Evolutionary conservation across 257 asterid species (phyloP), one percentile per base, ranked within the genome.

Genomic region (Capsicum rhomboideum): DNA sequence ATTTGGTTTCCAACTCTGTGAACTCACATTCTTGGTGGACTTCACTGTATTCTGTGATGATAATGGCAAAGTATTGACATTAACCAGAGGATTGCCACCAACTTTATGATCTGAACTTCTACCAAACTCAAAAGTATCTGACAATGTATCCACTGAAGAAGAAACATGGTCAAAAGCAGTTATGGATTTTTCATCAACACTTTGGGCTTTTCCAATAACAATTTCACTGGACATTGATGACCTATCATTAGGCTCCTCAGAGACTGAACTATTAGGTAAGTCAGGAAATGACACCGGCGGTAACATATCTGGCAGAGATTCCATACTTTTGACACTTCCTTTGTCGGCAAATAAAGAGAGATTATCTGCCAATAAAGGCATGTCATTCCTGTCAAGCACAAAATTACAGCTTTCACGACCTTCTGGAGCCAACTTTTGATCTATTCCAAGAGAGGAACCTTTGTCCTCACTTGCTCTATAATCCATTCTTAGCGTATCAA

Each of bases 221-320:
- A 59, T 77, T 69, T 86, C 89, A 84, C 84, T 78, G 79, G 89
- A 87, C 82, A 86, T 55, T 83, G 90, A 86, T 82, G 75, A 82
- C 79, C 59, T 71, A 13, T 56, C 40, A 68, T 80, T 86, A 31
- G 63, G 23, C 42, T 63, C 53, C 69, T 55, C 85, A 20, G 84
- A 87, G 82, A 85, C 87, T 23, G 89, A 79, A 63, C 84, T 55
- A 82, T 89, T 82, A 44, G 84, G 86, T 69, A 91, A 80, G 67
- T 89, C 93, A 49, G 94, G 88, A 82, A 93, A 90, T 82, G 90
- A 86, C 78, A 82, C 79, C 79, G 88, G 87, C 49, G 88, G 82
- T 66, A 71, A 87, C 63, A 82, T 82, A 79, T 89, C 90, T 66
- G 87, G 83, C 84, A 77, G 87, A 75, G 90, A 84, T 82, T 84